phyloP scores from a whole-genome alignment of 768 basidiomycete genomes.

The Russula compacta region DNA sequence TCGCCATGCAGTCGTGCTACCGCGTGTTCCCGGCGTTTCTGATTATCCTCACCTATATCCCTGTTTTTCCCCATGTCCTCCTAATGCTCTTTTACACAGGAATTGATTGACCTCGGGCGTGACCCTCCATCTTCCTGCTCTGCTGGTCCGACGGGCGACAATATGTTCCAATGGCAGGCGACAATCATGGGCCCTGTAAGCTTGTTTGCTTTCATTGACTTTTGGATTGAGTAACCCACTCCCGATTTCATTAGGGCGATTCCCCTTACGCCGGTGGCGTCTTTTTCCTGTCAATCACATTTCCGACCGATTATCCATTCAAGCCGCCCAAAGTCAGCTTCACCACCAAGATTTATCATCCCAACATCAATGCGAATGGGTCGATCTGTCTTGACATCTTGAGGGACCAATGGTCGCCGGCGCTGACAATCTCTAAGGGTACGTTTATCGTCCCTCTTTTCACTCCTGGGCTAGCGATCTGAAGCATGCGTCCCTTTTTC shows the following conservation, averaged over 20 bases:
- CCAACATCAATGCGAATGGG: slow-evolving; percentile 99
- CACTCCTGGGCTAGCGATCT: background rate
- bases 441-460: slow-evolving; percentile 18
- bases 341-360: slow-evolving; percentile 99
- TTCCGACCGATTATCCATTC: slow-evolving; percentile 99
- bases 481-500: background rate
- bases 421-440: slow-evolving; percentile 99
- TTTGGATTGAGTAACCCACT: slow-evolving; percentile 21
- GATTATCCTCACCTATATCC: background rate
- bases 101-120: slow-evolving; percentile 97
- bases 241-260: slow-evolving; percentile 56
- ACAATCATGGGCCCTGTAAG: slow-evolving; percentile 99
- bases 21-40: background rate
- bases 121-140: slow-evolving; percentile 99
- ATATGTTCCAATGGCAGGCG: slow-evolving; percentile 99
- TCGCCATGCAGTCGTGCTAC: background rate
- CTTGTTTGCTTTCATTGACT: slow-evolving; percentile 13
- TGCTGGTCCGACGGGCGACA: slow-evolving; percentile 94
- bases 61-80: slow-evolving; percentile 5
- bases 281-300: slow-evolving; percentile 92
- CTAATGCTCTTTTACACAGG: slow-evolving; percentile 41
- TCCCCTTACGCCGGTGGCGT: slow-evolving; percentile 98
- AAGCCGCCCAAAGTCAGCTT: slow-evolving; percentile 99
- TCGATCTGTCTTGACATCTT: slow-evolving; percentile 98
- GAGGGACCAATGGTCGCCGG: slow-evolving; percentile 98